Conservation (phyloP, 176 grass and related monocot species). For the Cocos nucifera region DNA sequence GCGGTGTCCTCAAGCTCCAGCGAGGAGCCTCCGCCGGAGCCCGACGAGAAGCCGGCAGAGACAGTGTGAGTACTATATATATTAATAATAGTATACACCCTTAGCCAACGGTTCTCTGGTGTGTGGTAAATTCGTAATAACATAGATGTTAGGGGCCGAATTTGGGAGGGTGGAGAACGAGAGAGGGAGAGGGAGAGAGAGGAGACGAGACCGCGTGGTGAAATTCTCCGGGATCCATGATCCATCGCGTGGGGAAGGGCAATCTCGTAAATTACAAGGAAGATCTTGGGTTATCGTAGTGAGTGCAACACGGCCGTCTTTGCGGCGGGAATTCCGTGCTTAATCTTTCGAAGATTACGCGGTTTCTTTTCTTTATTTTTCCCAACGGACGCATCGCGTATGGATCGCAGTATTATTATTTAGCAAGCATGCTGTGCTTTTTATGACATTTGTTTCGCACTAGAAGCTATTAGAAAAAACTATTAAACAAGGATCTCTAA, state of each 20-base stretch:
- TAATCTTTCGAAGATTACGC: constrained; percentile 3
- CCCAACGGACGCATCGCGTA: no score
- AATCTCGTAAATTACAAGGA: neutral
- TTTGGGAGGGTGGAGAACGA: neutral
- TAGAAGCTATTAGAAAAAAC: no score
- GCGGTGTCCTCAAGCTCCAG: neutral
- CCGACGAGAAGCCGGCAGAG: neutral
- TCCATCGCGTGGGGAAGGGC: neutral
- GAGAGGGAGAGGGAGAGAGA: neutral
- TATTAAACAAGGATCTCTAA: no score
- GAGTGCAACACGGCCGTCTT: neutral
- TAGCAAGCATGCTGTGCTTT: no score
- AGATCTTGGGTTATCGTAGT: neutral
- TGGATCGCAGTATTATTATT: no score
- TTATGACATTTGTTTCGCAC: no score
- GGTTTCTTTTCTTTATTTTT: neutral
- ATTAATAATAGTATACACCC: neutral
- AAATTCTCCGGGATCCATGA: neutral
- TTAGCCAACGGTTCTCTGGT: neutral
- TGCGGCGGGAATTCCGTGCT: constrained; percentile 4
- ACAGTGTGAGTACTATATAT: neutral
- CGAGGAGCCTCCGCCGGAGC: neutral
- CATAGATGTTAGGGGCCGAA: neutral
- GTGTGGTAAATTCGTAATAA: neutral
- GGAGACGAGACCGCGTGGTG: neutral